Evolutionary conservation across 352 stramenopile genomes (phyloP).

Genomic region (Discostella stelligera): DNA sequence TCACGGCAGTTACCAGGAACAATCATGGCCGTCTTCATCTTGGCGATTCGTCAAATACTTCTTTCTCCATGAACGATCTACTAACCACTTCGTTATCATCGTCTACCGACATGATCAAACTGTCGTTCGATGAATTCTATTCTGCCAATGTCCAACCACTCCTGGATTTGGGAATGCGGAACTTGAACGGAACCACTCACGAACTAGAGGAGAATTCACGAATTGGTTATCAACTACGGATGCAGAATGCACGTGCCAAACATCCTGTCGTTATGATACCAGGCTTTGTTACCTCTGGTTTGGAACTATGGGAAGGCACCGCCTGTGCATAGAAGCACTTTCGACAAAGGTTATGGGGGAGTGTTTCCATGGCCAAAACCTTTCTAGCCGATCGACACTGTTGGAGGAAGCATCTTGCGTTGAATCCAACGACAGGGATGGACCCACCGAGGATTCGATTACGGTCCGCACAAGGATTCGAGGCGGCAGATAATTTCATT

Average conservation of each 20-base stretch:
- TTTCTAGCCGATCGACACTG: slow-evolving; percentile 85
- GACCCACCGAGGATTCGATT: slow-evolving; percentile 85
- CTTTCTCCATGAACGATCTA: background rate
- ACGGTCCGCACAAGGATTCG: slow-evolving; percentile 85
- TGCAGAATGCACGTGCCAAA: slow-evolving; percentile 62
- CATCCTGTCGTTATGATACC: slow-evolving; percentile 88
- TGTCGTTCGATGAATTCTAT: slow-evolving; percentile 46
- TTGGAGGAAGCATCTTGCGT: slow-evolving; percentile 90
- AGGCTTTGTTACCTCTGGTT: slow-evolving; percentile 88
- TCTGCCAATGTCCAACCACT: slow-evolving; percentile 37
- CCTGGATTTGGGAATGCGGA: slow-evolving; percentile 17
- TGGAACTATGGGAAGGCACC: slow-evolving; percentile 92
- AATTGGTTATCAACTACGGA: slow-evolving; percentile 34
- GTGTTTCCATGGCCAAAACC: slow-evolving; percentile 81
- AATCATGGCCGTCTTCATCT: background rate
- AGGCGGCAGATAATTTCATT: slow-evolving; percentile 92
- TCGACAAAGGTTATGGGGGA: slow-evolving; percentile 91
- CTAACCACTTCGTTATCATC: background rate
- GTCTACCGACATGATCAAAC: background rate
- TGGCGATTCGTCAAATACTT: too few species aligned
- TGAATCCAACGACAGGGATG: slow-evolving; percentile 87
- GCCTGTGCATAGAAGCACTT: slow-evolving; percentile 86
- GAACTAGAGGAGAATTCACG: slow-evolving; percentile 20
- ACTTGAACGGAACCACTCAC: slow-evolving; percentile 33
- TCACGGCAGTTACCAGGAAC: background rate